Base-by-base conservation (phyloP, 257 asterid genomes). In the Solanum gracilifrons region DNA sequence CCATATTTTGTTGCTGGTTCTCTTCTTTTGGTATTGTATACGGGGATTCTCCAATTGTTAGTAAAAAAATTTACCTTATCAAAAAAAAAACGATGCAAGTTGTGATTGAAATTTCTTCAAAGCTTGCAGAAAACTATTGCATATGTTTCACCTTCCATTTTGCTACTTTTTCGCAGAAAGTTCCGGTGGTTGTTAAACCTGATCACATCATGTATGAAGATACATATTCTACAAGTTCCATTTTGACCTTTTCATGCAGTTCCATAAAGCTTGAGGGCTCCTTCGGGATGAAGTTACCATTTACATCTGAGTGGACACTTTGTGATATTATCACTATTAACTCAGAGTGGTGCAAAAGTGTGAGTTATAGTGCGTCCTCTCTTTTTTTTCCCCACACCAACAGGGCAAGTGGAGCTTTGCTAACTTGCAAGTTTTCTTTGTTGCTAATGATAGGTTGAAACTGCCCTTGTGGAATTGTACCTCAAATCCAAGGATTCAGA, bases 171-270 rank as follows among this genome's bases (percentile, higher is more conserved):
- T 76, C 84, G 90, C 95, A 96, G 99, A 97, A 92, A 90, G 51
- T 87, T 39, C 80, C 89, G 83, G 98, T 95, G 88, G 89, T 88
- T 87, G 90, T 95, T 88, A 60, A 73, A 74, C 97, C 99, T 68
- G 83, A 88, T 82, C 92, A 92, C 73, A 90, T 95, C 90, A 87
- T 89, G 85, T 92, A 88, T 69, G 92, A 88, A 88, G 87, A 90
- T 29, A 75, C 58, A 83, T 90, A 66, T 88, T 94, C 90, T 86
- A 91, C 88, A 27, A 88, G 71, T 64, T 92, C 96, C 84, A 25
- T 21, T 25, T 87, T 96, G 91, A 91, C 90, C 7, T 96, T 96
- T 92, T 94, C 98, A 35, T 86, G 84, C 79, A 89, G 92, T 86
- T 89, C 82, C 89, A 87, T 96, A 88, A 92, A 86, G 87, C 90